These are phyloP conservation scores for Talaromyces sp. DNA, from an alignment of 2,329 filamentous ascomycete species.

Conservation along the genomic window DNA sequence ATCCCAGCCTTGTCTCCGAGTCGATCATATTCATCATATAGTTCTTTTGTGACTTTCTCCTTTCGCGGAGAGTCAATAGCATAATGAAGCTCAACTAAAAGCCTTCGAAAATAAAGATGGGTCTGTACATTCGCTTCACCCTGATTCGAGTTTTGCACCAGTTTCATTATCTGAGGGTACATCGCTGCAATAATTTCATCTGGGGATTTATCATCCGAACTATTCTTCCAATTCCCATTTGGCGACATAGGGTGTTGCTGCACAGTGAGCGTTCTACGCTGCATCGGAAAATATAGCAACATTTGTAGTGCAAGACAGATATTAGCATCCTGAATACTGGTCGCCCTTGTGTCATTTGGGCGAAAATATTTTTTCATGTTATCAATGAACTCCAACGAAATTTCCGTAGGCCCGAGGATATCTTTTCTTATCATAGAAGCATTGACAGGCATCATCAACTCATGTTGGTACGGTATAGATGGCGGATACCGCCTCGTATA, in stretches of 20 bases:
- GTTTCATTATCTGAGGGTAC: not conserved
- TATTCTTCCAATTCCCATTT: constrained; percentile 3
- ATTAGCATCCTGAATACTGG: not conserved
- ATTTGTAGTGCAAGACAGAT: not conserved
- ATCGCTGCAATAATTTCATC: not conserved
- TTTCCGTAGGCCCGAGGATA: constrained; percentile 12
- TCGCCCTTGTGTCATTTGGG: not conserved
- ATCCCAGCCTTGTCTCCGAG: constrained; percentile 14
- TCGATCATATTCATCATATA: constrained; percentile 10
- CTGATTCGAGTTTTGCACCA: not conserved
- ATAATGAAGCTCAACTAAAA: constrained; percentile 15
- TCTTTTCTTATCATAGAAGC: constrained; percentile 9
- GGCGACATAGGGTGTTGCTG: not conserved
- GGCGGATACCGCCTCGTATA: constrained; percentile 18
- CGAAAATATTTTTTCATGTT: constrained; percentile 13
- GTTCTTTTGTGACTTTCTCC: constrained; percentile 4
- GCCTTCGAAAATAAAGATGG: constrained; percentile 11
- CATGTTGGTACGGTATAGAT: constrained; percentile 18
- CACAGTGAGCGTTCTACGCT: constrained; percentile 1
- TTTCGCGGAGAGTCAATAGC: constrained; percentile 11
- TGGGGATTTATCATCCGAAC: not conserved
- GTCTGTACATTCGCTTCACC: not conserved
- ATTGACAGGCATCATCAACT: constrained; percentile 13
- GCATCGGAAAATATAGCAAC: not conserved
- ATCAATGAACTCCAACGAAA: constrained; percentile 10